Conservation (phyloP, 1,284 basidiomycete species). For the Cryptococcus hybrid region DNA sequence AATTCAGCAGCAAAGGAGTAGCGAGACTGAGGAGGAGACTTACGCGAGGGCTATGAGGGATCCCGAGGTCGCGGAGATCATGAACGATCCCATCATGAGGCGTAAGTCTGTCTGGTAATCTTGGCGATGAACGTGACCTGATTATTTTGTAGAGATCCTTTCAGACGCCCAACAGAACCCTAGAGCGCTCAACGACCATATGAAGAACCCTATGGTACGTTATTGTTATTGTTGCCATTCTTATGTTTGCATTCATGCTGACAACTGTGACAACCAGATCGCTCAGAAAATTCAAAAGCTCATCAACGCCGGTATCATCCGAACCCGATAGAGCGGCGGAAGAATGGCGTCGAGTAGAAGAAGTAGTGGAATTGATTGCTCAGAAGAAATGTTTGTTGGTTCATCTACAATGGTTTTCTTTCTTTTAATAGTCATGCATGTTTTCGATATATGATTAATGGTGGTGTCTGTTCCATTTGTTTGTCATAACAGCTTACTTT, state of each 20-base stretch:
- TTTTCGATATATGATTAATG: too few species aligned
- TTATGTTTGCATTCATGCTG: not conserved
- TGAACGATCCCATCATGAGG: conserved; percentile 43
- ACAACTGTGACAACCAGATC: conserved; percentile 14
- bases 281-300: conserved; percentile 65
- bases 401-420: too few species aligned
- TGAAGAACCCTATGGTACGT: conserved; percentile 78
- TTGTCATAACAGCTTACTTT: too few species aligned
- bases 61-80: conserved; percentile 79
- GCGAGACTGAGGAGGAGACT: conserved; percentile 90
- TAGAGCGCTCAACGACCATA: conserved; percentile 87
- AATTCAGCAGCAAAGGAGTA: conserved; percentile 73
- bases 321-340: conserved; percentile 15
- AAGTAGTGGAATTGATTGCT: too few species aligned
- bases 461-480: too few species aligned
- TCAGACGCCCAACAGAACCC: conserved; percentile 93
- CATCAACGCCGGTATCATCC: conserved; percentile 78
- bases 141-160: conserved; percentile 63
- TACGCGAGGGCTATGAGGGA: conserved; percentile 93
- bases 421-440: too few species aligned
- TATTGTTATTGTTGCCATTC: too few species aligned
- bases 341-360: too few species aligned
- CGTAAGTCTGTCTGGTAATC: conserved; percentile 12
- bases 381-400: too few species aligned
- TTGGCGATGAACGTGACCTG: not conserved